Conservation (phyloP, 306 rosid genomes). For the Acacia crassicarpa region DNA sequence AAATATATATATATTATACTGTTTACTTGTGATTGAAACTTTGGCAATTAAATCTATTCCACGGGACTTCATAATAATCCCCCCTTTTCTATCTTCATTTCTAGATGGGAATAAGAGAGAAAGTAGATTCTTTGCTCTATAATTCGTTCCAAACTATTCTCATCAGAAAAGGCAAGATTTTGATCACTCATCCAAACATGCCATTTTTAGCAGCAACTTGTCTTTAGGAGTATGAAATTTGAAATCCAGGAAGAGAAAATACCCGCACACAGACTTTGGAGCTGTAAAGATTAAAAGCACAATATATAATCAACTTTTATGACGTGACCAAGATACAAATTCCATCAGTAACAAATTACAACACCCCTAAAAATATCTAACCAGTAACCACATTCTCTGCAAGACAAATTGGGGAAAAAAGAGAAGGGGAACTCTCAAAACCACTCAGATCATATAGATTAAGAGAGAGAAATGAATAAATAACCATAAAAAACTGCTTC, state of each 20-base stretch:
- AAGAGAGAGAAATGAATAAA: slow-evolving; percentile 29
- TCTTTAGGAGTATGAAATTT: background rate
- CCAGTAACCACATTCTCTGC: slow-evolving; percentile 46
- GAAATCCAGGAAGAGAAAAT: background rate
- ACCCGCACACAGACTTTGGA: background rate
- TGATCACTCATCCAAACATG: background rate
- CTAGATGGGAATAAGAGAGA: too few relatives aligned
- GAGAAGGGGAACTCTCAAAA: slow-evolving; percentile 34
- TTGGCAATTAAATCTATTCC: too few relatives aligned
- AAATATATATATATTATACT: too few relatives aligned
- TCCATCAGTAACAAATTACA: slow-evolving; percentile 37
- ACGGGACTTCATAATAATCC: too few relatives aligned
- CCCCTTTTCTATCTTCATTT: too few relatives aligned
- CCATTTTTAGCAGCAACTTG: background rate
- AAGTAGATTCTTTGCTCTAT: background rate
- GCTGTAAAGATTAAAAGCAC: slow-evolving; percentile 7
- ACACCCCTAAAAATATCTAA: slow-evolving; percentile 43
- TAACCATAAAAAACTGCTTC: slow-evolving; percentile 50
- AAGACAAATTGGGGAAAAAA: slow-evolving; percentile 17
- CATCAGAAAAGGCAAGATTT: background rate
- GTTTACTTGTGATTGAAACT: too few relatives aligned
- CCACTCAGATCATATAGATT: slow-evolving; percentile 27
- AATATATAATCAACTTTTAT: background rate
- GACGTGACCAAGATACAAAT: slow-evolving; percentile 10
- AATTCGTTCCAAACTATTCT: background rate